These are phyloP conservation scores for Ulmus americana DNA, from an alignment of 331 rosid species.

Conservation along the genomic window DNA sequence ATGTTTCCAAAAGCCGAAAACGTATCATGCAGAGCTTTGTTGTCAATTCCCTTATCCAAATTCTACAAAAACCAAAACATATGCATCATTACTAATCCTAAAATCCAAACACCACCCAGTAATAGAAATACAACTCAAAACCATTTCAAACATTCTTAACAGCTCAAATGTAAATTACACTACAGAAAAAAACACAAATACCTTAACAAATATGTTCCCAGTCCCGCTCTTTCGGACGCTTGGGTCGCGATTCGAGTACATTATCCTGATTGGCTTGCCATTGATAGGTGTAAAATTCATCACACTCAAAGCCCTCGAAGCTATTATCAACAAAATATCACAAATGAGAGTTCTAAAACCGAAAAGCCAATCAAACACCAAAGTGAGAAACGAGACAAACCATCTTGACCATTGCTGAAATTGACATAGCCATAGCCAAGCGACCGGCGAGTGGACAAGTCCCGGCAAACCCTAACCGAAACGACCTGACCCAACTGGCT, in stretches of 20 bases:
- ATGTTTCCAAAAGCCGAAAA: slow-evolving; percentile 27
- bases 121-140: background rate
- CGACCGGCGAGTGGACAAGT: slow-evolving; percentile 22
- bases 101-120: background rate
- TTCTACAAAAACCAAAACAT: slow-evolving; percentile 30
- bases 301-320: slow-evolving; percentile 25
- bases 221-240: slow-evolving; percentile 29
- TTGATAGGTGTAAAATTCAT: slow-evolving; percentile 26
- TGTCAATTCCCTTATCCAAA: slow-evolving; percentile 47
- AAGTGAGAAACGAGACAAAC: background rate
- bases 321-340: background rate
- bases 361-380: background rate
- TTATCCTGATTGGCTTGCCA: slow-evolving; percentile 26
- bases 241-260: slow-evolving; percentile 36
- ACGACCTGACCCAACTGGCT: slow-evolving; percentile 22
- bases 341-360: background rate
- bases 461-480: slow-evolving; percentile 30
- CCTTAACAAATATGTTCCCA: slow-evolving; percentile 32
- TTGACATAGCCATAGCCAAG: slow-evolving; percentile 31
- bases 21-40: slow-evolving; percentile 27
- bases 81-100: background rate
- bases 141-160: background rate
- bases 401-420: slow-evolving; percentile 19
- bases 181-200: background rate
- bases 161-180: background rate